Base-by-base conservation (phyloP, 176 grass and related monocot species). In the Paspalum notatum region DNA sequence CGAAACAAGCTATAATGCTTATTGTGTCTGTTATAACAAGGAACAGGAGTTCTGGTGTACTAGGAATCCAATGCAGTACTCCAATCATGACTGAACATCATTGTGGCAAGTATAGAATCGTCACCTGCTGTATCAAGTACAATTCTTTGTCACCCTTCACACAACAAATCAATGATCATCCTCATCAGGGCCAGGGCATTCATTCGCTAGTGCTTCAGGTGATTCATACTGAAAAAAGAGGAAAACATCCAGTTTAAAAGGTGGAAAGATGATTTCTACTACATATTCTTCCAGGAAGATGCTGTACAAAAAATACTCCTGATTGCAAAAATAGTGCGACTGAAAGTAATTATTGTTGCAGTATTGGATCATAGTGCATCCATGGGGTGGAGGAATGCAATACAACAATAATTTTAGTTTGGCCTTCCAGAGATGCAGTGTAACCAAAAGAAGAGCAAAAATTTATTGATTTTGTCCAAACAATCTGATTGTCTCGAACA, bases 101-200 rank as follows among this genome's bases (percentile, higher is more conserved):
- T 73, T 66, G n/a, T 12, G 24, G 22, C 66, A 18, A 24, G 43
- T 8, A 51, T 25, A 66, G 12, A 81, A 72, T 21, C 65, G 10
- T 88, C 83, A 89, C 66, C 87, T 82, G 72, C 60, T 56, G 66
- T 13, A 44, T 69, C 21, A 78, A 90, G 32, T 13, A 46, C 50
- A 77, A 66, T 78, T 58, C 27, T 56, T 61, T 44, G 66, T 67
- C 15, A 72, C 13, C 21, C 37, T 50, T 85, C 17, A 51, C 17
- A 84, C 5, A 88, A 58, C n/a, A 78, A 67, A 77, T 99, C 67
- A 99, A 76, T 91, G 96, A 38, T 95, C 90, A 68, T 95, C 96
- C 83, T 99, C 92, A 71, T 85, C 65, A 46, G 66, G 80, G 16
- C 96, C 90, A 24, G 90, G 86, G 62, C 93, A 99, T 73, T 91